Evolutionary conservation across 129 eudicot genomes (phyloP), one percentile per base, ranked within the genome.

Genomic region (Ambrosia artemisiifolia): DNA sequence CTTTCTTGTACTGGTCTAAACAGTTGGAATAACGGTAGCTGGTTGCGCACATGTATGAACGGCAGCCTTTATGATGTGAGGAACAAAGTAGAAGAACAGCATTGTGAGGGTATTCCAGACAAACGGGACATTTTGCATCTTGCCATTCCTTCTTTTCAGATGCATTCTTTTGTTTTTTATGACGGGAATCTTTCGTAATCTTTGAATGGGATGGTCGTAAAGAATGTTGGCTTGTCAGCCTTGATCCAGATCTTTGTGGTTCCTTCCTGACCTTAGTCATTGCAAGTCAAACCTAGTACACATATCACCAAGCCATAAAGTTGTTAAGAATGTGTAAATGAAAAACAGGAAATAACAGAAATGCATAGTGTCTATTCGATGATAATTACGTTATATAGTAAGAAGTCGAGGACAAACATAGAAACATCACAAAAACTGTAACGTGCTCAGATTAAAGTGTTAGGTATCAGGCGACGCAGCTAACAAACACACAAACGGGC

Each of bases 21-120:
- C 88, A 84, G 75, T 84, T 84, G 75, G 88, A 84, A 44, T 81
- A 81, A 36, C 81, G 81, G 32, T 59, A 65, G 57, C 85, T 74
- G 11, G 88, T 84, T 32, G 85, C 83, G 55, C 88, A 84, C 88
- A 84, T 84, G 69, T 81, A 84, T 60, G 88, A 81, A 60, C 83
- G 85, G 68, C 88, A 84, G 19, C 83, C 83, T 53, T 84, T 84
- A 50, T 81, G 75, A 57, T 81, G 54, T 4, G 85, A 81, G 20
- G 85, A 78, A 53, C 88, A 84, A 11, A 81, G 83, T 48, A 84
- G 74, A 40, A 84, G 85, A 70, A 84, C 85, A 1, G 88, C 88
- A 44, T 84, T 84, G 74, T 84, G 88, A 60, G 88, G 88, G 61
- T 74, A 81, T 57, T 84, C 85, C 74, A 84, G 53, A 74, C 88